Base-by-base conservation (phyloP, 1,139 yeast species). In the Kurtzmaniella quercitrusa region DNA sequence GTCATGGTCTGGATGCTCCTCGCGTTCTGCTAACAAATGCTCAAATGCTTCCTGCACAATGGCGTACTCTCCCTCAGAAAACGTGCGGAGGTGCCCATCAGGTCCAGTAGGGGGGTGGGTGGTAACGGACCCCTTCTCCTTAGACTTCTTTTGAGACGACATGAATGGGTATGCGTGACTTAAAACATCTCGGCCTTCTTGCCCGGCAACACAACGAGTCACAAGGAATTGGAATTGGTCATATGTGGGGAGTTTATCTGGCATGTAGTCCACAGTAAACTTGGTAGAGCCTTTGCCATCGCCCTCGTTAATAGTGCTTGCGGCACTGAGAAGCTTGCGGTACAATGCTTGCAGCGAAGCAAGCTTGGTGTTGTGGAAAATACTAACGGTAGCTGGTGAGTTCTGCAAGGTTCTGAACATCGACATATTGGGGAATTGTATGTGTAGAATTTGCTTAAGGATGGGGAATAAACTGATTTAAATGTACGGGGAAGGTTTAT, bases 381-480 rank as follows among this genome's bases (percentile, higher is more conserved):
- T 65, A 42, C 72, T 58, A 42, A 73, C 62, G 17, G 73, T 70
- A 40, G 75, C 71, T 11, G 77, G 76, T 3, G 73, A 64, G 53
- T 60, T 57, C 50, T 73, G 78, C 44, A 73, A 63, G 12, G 75
- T 67, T 63, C 63, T 70, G 56, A 73, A 72, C 47, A 65, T 65
- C 19, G 70, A 65, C 70, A 65, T 64, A 42, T 36, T 41, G 7
- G 5, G 16, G 10, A n/a, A 11, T 27, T 11, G 10, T 10, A 10
- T 27, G 6, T 27, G 31, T n/a, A 27, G 14, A 10, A 11, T 27
- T 27, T 27, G 5, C 5, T n/a, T 27, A 21, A 8, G 8, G 23
- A 21, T 10, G 31, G 12, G 31, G 31, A 10, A n/a, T 11, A 10
- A 6, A 11, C 10, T 27, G 31, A 11, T 27, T 8, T 27, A 27